These are phyloP conservation scores for Penicillium sp. DNA, from an alignment of 2,329 filamentous ascomycete genomes.

Conservation along the genomic window DNA sequence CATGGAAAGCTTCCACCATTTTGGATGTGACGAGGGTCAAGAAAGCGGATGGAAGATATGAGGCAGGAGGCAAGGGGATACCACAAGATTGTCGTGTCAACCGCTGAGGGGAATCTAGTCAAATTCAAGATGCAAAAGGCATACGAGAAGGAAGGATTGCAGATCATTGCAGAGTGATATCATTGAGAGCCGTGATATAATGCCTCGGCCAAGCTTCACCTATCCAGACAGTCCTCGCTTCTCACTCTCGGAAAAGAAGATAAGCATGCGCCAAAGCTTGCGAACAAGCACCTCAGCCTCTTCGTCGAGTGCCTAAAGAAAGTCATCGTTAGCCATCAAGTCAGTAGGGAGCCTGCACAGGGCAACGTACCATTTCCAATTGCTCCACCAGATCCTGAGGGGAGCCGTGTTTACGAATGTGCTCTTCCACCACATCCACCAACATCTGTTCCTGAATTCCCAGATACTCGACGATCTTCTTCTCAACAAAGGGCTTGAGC, in stretches of 20 bases:
- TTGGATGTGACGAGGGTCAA: too few species aligned
- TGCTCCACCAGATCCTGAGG: conserved; percentile 80
- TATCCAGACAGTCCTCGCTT: conserved; percentile 75
- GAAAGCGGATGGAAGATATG: not conserved
- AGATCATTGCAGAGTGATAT: not conserved
- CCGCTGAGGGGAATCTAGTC: too few species aligned
- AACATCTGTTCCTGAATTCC: conserved; percentile 95
- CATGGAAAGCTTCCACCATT: too few species aligned
- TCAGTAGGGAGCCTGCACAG: not conserved
- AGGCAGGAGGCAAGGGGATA: too few species aligned
- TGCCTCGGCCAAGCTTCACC: not conserved
- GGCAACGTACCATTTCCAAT: conserved; percentile 65
- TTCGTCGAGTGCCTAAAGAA: conserved; percentile 72
- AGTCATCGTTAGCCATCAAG: conserved; percentile 27
- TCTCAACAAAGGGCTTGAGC: conserved; percentile 89
- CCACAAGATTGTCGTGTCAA: too few species aligned
- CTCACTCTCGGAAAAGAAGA: conserved; percentile 94
- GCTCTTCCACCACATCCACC: conserved; percentile 85
- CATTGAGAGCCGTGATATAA: not conserved
- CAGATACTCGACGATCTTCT: conserved; percentile 95
- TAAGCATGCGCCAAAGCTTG: conserved; percentile 97
- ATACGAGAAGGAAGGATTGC: too few species aligned
- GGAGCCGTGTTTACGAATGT: conserved; percentile 66
- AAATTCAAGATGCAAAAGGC: too few species aligned
- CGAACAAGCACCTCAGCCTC: conserved; percentile 90